Evolutionary conservation across 495 filamentous ascomycete species (phyloP).

Genomic region (Chaetomium cochliodes): DNA sequence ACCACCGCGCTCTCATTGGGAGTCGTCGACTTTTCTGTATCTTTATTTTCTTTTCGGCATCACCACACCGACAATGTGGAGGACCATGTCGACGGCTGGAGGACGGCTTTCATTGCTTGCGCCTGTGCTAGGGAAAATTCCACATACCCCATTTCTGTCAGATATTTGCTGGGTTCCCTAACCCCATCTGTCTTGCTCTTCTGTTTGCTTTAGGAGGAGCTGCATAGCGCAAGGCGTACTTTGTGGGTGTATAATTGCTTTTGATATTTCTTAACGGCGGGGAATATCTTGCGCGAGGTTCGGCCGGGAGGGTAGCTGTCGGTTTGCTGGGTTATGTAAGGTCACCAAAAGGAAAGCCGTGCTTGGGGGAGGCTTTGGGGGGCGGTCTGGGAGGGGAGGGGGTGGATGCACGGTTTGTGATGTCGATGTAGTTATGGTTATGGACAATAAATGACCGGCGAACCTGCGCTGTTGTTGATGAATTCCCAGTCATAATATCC

Average conservation of each 20-base stretch:
- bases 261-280: not conserved
- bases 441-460: not conserved
- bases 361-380: not conserved
- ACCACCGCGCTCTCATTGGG: not conserved
- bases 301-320: not conserved
- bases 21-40: not conserved
- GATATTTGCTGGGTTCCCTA: conserved; percentile 16
- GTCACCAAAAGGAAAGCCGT: not conserved
- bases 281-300: not conserved
- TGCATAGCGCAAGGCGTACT: conserved; percentile 38
- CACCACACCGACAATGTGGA: not conserved
- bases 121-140: conserved; percentile 6
- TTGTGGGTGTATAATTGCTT: conserved; percentile 24
- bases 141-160: conserved; percentile 7
- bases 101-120: not conserved
- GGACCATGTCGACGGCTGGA: not conserved
- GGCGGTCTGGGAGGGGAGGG: not conserved
- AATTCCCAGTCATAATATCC: too few relatives aligned
- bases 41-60: conserved; percentile 16
- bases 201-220: conserved; percentile 24
- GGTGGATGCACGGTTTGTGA: not conserved
- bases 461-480: not conserved
- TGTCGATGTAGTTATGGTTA: conserved; percentile 17
- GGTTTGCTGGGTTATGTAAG: not conserved
- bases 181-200: conserved; percentile 12